Conservation (phyloP, 2,329 filamentous ascomycete species). For the Coniella lustricola region DNA sequence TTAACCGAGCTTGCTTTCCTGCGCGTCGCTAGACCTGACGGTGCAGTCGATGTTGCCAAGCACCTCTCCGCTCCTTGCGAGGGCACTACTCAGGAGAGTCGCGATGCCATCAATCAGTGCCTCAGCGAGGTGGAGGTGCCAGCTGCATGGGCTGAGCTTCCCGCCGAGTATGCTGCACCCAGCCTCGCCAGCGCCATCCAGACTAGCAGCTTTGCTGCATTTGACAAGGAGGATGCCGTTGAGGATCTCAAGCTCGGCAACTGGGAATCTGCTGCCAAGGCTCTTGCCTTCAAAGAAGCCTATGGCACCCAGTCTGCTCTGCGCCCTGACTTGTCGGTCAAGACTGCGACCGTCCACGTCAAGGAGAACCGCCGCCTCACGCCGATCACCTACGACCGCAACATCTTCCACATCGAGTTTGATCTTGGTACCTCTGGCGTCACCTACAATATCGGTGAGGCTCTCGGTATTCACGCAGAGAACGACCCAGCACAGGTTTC, state of each 20-base stretch:
- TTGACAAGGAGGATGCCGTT: constrained; percentile 70
- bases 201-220: constrained; percentile 74
- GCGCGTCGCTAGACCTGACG: constrained; percentile 63
- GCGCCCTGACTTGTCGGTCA: constrained; percentile 77
- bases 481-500: constrained; percentile 75
- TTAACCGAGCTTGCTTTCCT: constrained; percentile 79
- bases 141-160: constrained; percentile 69
- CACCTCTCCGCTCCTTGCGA: constrained; percentile 52
- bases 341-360: constrained; percentile 82
- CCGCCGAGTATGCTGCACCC: constrained; percentile 47
- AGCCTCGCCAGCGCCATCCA: constrained; percentile 58
- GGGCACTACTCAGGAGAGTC: constrained; percentile 44
- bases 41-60: constrained; percentile 58
- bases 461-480: constrained; percentile 90
- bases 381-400: constrained; percentile 81
- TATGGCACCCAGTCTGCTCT: constrained; percentile 68
- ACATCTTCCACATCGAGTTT: constrained; percentile 99
- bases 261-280: constrained; percentile 82
- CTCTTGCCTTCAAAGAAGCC: constrained; percentile 88
- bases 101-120: constrained; percentile 61
- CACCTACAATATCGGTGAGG: constrained; percentile 95
- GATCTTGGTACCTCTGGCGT: constrained; percentile 87
- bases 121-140: constrained; percentile 70
- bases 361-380: constrained; percentile 95
- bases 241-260: constrained; percentile 57